phyloP scores from a whole-genome alignment of 495 filamentous ascomycete species.

The Penicillium bialowiezense region DNA sequence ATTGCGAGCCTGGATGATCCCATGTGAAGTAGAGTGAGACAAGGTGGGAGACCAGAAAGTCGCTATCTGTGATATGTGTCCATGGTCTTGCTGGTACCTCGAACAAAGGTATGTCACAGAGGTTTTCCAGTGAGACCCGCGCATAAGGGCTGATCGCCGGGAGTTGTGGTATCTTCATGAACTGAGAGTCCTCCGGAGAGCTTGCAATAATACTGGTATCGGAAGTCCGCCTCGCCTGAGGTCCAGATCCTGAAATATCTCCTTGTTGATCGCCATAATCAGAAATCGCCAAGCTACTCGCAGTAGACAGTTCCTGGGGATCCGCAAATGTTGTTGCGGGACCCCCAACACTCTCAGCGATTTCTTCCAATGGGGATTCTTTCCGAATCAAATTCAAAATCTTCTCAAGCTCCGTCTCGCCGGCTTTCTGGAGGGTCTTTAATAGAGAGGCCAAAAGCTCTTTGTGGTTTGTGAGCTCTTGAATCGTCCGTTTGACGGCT shows the following conservation, averaged over 20 bases:
- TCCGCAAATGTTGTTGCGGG: constrained; percentile 19
- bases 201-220: constrained; percentile 10
- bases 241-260: neutral
- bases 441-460: constrained; percentile 31
- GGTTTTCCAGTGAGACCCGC: constrained; percentile 34
- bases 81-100: constrained; percentile 39
- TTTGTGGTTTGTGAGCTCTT: constrained; percentile 35
- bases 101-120: constrained; percentile 37
- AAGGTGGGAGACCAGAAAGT: constrained; percentile 46
- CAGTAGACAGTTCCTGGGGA: constrained; percentile 4
- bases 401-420: constrained; percentile 20
- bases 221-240: neutral
- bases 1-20: constrained; percentile 38
- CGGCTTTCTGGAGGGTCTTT: constrained; percentile 23
- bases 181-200: constrained; percentile 14
- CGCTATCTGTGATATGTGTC: constrained; percentile 45
- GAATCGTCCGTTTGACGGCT: constrained; percentile 34
- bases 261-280: constrained; percentile 8
- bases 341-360: constrained; percentile 22
- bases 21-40: constrained; percentile 47
- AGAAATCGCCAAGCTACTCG: constrained; percentile 5
- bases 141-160: constrained; percentile 17
- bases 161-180: constrained; percentile 6
- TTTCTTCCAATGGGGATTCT: constrained; percentile 20
- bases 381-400: constrained; percentile 27